A percentile compares a stretch with the other conserved stretches of the same genome.
Evolutionary conservation across 2,329 filamentous ascomycete species (phyloP).

Genomic region (Aureobasidium lini): DNA sequence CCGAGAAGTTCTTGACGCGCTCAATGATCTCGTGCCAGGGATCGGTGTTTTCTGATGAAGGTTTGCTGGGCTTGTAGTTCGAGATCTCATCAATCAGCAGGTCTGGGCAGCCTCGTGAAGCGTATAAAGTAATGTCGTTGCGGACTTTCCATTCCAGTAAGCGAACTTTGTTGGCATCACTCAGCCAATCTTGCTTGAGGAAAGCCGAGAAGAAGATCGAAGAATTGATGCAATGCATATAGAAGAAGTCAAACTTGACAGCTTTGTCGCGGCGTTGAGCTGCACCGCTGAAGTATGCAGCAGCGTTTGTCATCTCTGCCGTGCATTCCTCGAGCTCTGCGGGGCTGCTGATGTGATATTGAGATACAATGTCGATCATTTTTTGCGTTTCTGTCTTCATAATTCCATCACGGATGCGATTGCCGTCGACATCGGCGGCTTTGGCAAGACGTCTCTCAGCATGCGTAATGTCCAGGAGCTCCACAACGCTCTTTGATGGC

Average conservation of each 20-base stretch:
- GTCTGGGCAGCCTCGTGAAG: conserved; percentile 56
- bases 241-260: conserved; percentile 75
- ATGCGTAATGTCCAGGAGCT: conserved; percentile 55
- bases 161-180: conserved; percentile 53
- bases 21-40: conserved; percentile 39
- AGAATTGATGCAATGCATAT: conserved; percentile 62
- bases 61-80: conserved; percentile 49
- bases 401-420: conserved; percentile 64
- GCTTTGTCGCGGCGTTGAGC: conserved; percentile 58
- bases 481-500: conserved; percentile 38
- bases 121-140: conserved; percentile 66
- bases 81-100: conserved; percentile 54
- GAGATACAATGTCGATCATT: conserved; percentile 54
- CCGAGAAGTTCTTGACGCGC: conserved; percentile 43
- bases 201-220: conserved; percentile 67
- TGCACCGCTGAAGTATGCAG: conserved; percentile 51
- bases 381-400: conserved; percentile 54
- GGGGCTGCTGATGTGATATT: conserved; percentile 46
- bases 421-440: conserved; percentile 47
- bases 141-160: conserved; percentile 78
- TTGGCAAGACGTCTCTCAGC: conserved; percentile 49
- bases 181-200: conserved; percentile 54
- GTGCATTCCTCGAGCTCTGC: conserved; percentile 48
- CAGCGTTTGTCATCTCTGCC: conserved; percentile 63
- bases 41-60: conserved; percentile 20